Conservation (phyloP, 139 green algal genomes). For the Asterochloris sp. region DNA sequence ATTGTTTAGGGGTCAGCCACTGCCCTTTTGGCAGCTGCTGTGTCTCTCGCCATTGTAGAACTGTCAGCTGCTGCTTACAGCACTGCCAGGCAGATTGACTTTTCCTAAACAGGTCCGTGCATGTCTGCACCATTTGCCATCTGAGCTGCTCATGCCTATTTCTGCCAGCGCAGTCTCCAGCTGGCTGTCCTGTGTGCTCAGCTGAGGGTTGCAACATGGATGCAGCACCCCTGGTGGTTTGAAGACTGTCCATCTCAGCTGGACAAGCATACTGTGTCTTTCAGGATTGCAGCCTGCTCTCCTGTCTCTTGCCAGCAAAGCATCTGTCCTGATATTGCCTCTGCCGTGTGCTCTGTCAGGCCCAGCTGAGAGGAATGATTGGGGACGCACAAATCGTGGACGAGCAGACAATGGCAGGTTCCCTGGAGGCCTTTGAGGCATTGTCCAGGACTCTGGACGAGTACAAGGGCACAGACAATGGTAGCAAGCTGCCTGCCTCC, state of each 20-base stretch:
- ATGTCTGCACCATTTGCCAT: background rate
- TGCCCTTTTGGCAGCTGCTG: background rate
- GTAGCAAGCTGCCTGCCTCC: background rate
- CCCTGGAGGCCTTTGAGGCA: conserved; percentile 48
- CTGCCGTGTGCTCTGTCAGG: conserved; percentile 12
- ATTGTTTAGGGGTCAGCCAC: background rate
- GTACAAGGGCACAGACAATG: conserved; percentile 1
- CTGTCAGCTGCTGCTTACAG: background rate
- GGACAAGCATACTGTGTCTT: no score
- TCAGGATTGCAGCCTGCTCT: no score
- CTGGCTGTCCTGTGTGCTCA: background rate
- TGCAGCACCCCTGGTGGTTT: background rate
- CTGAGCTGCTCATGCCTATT: background rate
- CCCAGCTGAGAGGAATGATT: conserved; percentile 53
- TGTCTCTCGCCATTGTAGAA: background rate
- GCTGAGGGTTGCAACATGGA: background rate
- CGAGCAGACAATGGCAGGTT: conserved; percentile 26
- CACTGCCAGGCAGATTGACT: background rate
- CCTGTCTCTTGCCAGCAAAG: background rate
- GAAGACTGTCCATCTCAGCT: background rate
- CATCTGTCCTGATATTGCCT: background rate
- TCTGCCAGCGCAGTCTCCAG: background rate
- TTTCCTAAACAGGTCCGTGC: background rate
- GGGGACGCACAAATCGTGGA: conserved; percentile 41
- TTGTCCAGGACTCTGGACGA: conserved; percentile 30